Evolutionary conservation across 2,329 filamentous ascomycete species (phyloP).

Genomic region (Huntiella decipiens): DNA sequence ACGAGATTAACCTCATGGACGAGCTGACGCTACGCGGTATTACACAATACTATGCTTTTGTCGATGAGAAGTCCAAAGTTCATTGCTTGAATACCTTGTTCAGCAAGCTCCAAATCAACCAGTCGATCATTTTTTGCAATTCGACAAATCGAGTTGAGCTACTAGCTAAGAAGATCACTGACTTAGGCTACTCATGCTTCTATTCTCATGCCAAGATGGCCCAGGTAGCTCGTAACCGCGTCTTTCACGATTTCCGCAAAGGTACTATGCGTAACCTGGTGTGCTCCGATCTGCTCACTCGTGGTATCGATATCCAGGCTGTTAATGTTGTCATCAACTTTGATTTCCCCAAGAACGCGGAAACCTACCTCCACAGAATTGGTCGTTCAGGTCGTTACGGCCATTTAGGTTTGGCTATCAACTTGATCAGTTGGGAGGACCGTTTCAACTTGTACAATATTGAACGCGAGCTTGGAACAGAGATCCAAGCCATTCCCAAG

Average conservation of each 20-base stretch:
- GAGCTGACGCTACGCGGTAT: constrained; percentile 95
- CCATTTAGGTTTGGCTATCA: constrained; percentile 92
- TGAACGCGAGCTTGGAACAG: constrained; percentile 88
- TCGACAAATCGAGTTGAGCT: constrained; percentile 96
- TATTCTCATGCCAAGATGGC: constrained; percentile 98
- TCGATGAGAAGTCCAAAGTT: constrained; percentile 98
- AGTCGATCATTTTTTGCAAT: constrained; percentile 99
- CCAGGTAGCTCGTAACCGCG: constrained; percentile 88
- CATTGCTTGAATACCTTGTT: constrained; percentile 98
- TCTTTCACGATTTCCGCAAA: constrained; percentile 98
- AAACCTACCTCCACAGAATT: constrained; percentile 96
- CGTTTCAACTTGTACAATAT: constrained; percentile 98
- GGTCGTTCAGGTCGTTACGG: constrained; percentile 94
- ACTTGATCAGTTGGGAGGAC: constrained; percentile 98
- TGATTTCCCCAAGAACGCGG: constrained; percentile 97
- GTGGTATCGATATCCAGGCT: constrained; percentile 97
- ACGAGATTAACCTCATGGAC: constrained; percentile 99
- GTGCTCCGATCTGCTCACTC: constrained; percentile 90
- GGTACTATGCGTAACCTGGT: constrained; percentile 95
- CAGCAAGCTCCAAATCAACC: constrained; percentile 97
- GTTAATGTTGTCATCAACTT: constrained; percentile 99
- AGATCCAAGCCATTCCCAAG: constrained; percentile 89
- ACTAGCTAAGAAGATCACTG: constrained; percentile 96
- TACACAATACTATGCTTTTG: constrained; percentile 97
- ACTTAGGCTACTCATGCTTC: constrained; percentile 97